phyloP scores from a whole-genome alignment of 306 rosid genomes.

The Malus sieversii region DNA sequence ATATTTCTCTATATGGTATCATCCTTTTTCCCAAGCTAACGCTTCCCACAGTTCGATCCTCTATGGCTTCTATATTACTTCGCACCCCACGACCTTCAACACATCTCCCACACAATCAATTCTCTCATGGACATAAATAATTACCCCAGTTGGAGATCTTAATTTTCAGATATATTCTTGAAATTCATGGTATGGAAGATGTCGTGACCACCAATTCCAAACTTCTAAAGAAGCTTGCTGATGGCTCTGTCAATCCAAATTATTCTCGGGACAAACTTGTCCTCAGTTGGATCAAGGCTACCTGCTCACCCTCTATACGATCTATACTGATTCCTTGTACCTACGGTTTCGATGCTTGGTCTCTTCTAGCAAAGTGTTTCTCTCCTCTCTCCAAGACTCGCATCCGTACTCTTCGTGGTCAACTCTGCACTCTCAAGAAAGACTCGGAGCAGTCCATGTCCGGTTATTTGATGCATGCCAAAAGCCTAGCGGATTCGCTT shows the following conservation, averaged over 20 bases:
- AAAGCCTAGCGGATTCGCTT: not conserved
- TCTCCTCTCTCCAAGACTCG: not conserved
- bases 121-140: not conserved
- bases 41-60: too few relatives aligned
- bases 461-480: not conserved
- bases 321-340: not conserved
- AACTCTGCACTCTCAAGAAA: not conserved
- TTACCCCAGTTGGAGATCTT: not conserved
- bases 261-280: not conserved
- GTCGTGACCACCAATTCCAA: too few relatives aligned
- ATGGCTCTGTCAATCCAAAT: too few relatives aligned
- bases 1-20: too few relatives aligned
- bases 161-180: too few relatives aligned
- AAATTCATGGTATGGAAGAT: too few relatives aligned
- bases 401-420: not conserved
- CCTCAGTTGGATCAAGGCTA: not conserved
- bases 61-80: not conserved
- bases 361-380: not conserved
- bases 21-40: too few relatives aligned
- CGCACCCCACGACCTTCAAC: not conserved
- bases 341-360: not conserved
- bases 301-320: not conserved
- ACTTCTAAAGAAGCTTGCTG: too few relatives aligned
- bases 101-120: not conserved
- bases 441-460: not conserved